A percentile compares a stretch with the other conserved stretches of the same genome.
Conservation (phyloP, 805 yeast species). For the Ogataea kodamae region DNA sequence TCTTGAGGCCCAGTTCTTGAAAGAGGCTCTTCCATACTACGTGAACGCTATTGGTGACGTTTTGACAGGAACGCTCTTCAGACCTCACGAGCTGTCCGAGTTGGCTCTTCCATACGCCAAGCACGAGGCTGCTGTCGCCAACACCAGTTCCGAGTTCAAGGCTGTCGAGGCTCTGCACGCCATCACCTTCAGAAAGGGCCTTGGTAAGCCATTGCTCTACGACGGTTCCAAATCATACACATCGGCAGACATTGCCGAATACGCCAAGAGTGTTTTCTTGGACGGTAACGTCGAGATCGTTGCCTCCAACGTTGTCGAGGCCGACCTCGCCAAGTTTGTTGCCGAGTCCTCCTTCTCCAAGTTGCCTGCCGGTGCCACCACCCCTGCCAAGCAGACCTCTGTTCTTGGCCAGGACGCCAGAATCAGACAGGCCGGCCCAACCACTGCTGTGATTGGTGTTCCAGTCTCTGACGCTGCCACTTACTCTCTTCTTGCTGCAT, state of each 20-base stretch:
- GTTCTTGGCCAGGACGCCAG: constrained; percentile 67
- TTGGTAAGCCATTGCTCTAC: constrained; percentile 78
- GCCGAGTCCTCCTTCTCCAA: constrained; percentile 59
- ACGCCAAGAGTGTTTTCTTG: constrained; percentile 65
- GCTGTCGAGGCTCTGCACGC: constrained; percentile 80
- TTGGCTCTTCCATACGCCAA: constrained; percentile 74
- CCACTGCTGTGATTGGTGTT: constrained; percentile 76
- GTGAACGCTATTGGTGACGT: constrained; percentile 81
- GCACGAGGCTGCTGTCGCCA: constrained; percentile 56
- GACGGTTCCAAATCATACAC: constrained; percentile 58
- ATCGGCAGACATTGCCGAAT: constrained; percentile 61
- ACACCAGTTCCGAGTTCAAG: constrained; percentile 47
- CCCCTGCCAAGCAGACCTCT: constrained; percentile 37
- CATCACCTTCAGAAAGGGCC: constrained; percentile 79
- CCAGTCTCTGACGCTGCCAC: constrained; percentile 70
- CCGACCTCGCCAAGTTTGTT: constrained; percentile 66
- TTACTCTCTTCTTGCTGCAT: constrained; percentile 68
- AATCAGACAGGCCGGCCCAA: constrained; percentile 58
- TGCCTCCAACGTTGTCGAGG: constrained; percentile 70
- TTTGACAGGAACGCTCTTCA: constrained; percentile 65
- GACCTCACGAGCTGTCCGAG: constrained; percentile 81
- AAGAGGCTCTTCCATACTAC: constrained; percentile 86
- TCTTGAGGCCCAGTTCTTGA: constrained; percentile 76
- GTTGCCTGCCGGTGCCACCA: constrained; percentile 59
- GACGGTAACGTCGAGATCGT: constrained; percentile 66